Conservation (phyloP, 305 asterid species). For the Lippia alba region DNA sequence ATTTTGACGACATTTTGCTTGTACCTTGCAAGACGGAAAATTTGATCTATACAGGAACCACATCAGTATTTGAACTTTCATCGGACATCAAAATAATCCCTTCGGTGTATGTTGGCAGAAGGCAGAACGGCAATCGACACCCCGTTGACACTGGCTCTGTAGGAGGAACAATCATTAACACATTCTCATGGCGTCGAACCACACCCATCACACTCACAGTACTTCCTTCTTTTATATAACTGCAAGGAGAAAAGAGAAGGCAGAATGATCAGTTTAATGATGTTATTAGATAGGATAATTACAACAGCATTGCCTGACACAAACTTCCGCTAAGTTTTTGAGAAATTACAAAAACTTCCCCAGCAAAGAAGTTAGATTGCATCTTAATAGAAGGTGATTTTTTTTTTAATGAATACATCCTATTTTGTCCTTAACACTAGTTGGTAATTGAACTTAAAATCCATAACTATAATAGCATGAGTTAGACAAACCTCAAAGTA, state of each 20-base stretch:
- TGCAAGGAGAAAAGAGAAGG: conserved; percentile 30
- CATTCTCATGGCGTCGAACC: conserved; percentile 58
- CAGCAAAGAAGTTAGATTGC: no score
- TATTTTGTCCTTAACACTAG: no score
- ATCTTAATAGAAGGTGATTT: no score
- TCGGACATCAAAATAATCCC: conserved; percentile 62
- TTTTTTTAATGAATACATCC: no score
- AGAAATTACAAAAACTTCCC: no score
- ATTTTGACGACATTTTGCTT: conserved; percentile 2
- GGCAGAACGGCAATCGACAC: conserved; percentile 62
- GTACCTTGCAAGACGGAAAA: not conserved
- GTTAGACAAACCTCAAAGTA: no score
- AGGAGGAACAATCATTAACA: conserved; percentile 78
- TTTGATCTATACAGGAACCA: conserved; percentile 60
- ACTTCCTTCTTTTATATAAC: conserved; percentile 74
- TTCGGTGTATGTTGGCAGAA: conserved; percentile 60
- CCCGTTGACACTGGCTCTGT: conserved; percentile 41
- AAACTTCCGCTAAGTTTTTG: no score
- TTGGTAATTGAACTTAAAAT: no score
- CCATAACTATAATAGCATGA: no score
- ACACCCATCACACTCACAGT: conserved; percentile 75
- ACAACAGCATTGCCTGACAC: no score
- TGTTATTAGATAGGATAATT: no score
- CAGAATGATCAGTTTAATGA: not conserved
- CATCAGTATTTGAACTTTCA: conserved; percentile 52